phyloP scores from a whole-genome alignment of 768 basidiomycete genomes.

The Mycena rebaudengoi region DNA sequence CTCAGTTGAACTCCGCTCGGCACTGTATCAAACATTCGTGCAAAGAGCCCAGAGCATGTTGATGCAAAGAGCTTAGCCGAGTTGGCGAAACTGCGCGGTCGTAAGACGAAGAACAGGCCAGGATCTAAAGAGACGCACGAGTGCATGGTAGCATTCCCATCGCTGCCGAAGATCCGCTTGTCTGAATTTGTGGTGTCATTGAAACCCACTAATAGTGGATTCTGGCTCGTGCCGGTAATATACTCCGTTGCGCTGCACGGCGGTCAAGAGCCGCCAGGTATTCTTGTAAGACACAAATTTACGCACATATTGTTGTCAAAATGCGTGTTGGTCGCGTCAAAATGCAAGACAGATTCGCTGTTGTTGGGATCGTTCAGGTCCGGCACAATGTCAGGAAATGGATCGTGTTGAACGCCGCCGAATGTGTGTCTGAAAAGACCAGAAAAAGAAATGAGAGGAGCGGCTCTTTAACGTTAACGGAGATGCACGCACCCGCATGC shows the following conservation, averaged over 20 bases:
- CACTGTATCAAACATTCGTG: conserved; percentile 12
- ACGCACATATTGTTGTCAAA: conserved; percentile 10
- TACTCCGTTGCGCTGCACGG: conserved; percentile 44
- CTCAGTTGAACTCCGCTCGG: conserved; percentile 7
- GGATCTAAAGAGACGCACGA: conserved; percentile 28
- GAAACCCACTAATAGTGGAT: conserved; percentile 42
- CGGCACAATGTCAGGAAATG: conserved; percentile 6
- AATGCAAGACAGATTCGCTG: neutral
- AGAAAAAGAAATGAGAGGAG: neutral
- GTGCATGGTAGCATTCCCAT: conserved; percentile 45
- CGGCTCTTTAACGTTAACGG: neutral
- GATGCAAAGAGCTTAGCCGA: conserved; percentile 4
- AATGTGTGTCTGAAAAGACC: neutral
- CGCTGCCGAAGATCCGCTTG: conserved; percentile 44
- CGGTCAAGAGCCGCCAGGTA: neutral
- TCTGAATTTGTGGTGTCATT: conserved; percentile 48
- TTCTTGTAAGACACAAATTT: neutral
- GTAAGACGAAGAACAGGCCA: neutral
- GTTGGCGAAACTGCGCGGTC: neutral
- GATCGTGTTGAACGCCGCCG: conserved; percentile 3
- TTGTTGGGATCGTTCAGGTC: neutral
- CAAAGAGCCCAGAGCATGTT: conserved; percentile 1
- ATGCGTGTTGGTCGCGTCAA: neutral
- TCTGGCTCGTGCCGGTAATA: conserved; percentile 44
- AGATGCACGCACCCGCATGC: conserved; percentile 8